phyloP scores from a whole-genome alignment of 2,329 filamentous ascomycete genomes.

The Beauveria asiatica region DNA sequence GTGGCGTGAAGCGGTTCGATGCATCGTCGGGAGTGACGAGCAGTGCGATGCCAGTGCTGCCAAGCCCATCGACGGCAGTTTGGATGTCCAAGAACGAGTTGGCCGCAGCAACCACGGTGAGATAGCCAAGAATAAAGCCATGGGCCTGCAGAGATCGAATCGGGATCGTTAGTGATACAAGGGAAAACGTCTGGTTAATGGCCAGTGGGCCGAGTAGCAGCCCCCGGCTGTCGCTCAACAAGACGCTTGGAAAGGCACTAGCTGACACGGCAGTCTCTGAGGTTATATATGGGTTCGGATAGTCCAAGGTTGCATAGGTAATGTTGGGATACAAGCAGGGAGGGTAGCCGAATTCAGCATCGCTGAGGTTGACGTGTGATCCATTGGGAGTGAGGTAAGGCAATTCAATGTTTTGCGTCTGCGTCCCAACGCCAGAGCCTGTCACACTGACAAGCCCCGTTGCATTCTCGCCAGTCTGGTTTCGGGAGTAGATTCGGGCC shows the following conservation, averaged over 20 bases:
- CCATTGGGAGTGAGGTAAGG: conserved; percentile 55
- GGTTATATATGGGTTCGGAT: conserved; percentile 31
- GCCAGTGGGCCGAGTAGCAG: conserved; percentile 70
- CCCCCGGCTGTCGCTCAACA: conserved; percentile 42
- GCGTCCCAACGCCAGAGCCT: conserved; percentile 27
- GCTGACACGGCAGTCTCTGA: conserved; percentile 36
- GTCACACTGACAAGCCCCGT: conserved; percentile 59
- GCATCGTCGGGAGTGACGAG: conserved; percentile 58
- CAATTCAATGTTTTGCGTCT: conserved; percentile 41
- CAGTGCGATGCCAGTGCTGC: conserved; percentile 59
- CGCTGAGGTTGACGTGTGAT: conserved; percentile 49
- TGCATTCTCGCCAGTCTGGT: conserved; percentile 44
- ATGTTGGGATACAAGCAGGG: conserved; percentile 69
- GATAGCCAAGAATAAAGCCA: conserved; percentile 66
- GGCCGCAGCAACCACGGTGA: conserved; percentile 71
- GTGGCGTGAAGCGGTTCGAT: conserved; percentile 54
- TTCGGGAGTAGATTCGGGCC: conserved; percentile 62
- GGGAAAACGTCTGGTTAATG: conserved; percentile 63
- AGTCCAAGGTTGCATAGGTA: conserved; percentile 46
- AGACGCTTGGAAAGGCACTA: conserved; percentile 40
- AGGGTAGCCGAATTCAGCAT: conserved; percentile 59
- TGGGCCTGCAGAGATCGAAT: conserved; percentile 58
- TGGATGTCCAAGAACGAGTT: conserved; percentile 54
- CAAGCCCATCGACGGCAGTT: conserved; percentile 59
- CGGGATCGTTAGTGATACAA: conserved; percentile 75